Percentiles rank a stretch among this genome's conserved stretches.
Conservation (phyloP, 2,329 filamentous ascomycete genomes). For the Paraconiothyrium sp. region DNA sequence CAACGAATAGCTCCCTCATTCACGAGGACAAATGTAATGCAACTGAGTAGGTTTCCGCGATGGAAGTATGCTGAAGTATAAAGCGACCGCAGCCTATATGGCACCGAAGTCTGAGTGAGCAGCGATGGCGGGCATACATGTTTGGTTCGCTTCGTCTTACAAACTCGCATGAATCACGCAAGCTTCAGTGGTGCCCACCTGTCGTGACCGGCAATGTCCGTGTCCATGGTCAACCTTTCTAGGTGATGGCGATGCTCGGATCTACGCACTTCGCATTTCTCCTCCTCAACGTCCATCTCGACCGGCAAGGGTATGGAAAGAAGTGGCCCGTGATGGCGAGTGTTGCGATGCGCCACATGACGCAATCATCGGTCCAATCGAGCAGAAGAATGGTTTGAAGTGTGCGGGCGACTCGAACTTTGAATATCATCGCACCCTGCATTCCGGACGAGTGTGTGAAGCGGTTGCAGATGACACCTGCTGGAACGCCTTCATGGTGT, state of each 20-base stretch:
- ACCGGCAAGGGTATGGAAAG: neutral
- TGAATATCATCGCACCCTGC: neutral
- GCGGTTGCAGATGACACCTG: neutral
- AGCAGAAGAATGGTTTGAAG: neutral
- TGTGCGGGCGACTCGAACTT: neutral
- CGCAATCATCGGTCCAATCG: too few species aligned
- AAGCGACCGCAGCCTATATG: too few species aligned
- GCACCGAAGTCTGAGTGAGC: too few species aligned
- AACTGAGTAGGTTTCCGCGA: too few species aligned
- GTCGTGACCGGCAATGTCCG: too few species aligned
- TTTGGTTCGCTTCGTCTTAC: too few species aligned
- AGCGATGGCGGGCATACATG: too few species aligned
- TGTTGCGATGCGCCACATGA: neutral
- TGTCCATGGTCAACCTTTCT: neutral
- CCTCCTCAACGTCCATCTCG: neutral
- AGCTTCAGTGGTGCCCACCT: too few species aligned
- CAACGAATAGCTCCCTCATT: too few species aligned
- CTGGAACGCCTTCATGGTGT: neutral
- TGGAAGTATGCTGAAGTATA: too few species aligned
- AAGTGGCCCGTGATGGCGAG: neutral
- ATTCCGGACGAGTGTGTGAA: neutral
- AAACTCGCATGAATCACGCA: too few species aligned
- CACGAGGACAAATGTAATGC: too few species aligned
- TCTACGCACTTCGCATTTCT: conserved; percentile 4
- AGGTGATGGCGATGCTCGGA: conserved; percentile 1